Percentiles rank a stretch among this genome's conserved stretches.
Conservation (phyloP, 1,284 basidiomycete species). For the Melanopsichium pennsylvanicum region DNA sequence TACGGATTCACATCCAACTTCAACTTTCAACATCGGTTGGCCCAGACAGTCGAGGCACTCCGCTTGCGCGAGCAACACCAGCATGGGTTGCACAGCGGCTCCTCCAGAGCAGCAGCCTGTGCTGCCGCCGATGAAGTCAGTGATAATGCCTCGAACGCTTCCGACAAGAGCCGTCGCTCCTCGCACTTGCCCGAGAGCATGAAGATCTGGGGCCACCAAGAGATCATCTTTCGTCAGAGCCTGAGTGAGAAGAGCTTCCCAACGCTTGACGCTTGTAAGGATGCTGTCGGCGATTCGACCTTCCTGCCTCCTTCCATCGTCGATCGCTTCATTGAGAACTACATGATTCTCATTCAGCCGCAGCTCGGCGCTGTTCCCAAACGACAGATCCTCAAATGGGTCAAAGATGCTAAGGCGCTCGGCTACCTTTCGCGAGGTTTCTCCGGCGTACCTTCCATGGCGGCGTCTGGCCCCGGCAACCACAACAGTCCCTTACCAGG, state of each 20-base stretch:
- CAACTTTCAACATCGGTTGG: slow-evolving; percentile 46
- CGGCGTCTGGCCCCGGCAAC: slow-evolving; percentile 20
- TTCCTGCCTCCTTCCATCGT: slow-evolving; percentile 43
- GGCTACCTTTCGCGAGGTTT: slow-evolving; percentile 45
- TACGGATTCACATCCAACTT: slow-evolving; percentile 51
- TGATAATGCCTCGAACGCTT: background rate
- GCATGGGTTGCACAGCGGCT: slow-evolving; percentile 6
- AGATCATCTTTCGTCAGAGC: slow-evolving; percentile 44
- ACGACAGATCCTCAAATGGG: slow-evolving; percentile 44
- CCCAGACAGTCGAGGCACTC: slow-evolving; percentile 38
- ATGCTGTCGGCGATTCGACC: slow-evolving; percentile 36
- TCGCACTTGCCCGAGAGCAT: slow-evolving; percentile 39
- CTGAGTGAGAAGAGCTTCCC: slow-evolving; percentile 33
- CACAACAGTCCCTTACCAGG: slow-evolving; percentile 2
- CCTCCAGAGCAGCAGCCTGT: background rate
- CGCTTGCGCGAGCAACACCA: slow-evolving; percentile 37
- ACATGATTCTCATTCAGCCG: slow-evolving; percentile 44
- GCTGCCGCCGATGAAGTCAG: slow-evolving; percentile 1
- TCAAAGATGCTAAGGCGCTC: slow-evolving; percentile 40
- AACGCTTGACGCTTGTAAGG: slow-evolving; percentile 33
- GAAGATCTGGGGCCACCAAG: slow-evolving; percentile 45
- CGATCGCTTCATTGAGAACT: slow-evolving; percentile 49
- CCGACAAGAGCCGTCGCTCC: slow-evolving; percentile 13
- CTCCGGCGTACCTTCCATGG: slow-evolving; percentile 26
- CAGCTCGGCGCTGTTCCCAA: slow-evolving; percentile 37